phyloP scores from a whole-genome alignment of 1,284 basidiomycete species.

The Trichosporon ovoides region DNA sequence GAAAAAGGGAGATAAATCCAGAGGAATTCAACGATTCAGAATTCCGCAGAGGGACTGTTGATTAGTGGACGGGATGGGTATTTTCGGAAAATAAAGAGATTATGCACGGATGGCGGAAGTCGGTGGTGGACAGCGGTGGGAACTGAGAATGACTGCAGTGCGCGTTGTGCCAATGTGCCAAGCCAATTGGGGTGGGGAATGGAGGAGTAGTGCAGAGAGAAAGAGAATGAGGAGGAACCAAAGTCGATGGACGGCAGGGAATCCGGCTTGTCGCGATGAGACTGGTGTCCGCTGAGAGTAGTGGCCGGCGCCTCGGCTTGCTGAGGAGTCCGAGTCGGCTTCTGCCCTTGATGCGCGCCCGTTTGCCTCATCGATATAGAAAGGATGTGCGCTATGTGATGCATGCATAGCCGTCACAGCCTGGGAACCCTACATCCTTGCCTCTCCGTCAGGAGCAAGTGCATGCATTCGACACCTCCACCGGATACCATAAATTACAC shows the following conservation, averaged over 20 bases:
- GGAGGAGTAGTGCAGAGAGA: not conserved
- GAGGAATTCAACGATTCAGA: conserved; percentile 5
- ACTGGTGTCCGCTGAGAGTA: too few species aligned
- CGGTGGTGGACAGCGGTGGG: not conserved
- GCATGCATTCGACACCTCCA: too few species aligned
- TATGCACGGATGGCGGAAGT: not conserved
- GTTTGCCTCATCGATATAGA: too few species aligned
- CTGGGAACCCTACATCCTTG: too few species aligned
- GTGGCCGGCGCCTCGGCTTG: too few species aligned
- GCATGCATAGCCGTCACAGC: too few species aligned
- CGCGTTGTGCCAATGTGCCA: not conserved
- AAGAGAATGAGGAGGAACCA: not conserved
- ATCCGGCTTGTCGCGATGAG: not conserved
- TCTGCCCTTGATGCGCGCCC: too few species aligned
- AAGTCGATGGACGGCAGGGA: not conserved
- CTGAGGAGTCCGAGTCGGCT: too few species aligned
- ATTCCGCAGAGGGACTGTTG: not conserved
- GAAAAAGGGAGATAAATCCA: conserved; percentile 3
- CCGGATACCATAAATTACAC: too few species aligned
- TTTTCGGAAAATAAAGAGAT: conserved; percentile 1
- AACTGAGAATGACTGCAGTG: not conserved
- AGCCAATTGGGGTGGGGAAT: not conserved
- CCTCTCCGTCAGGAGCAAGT: too few species aligned
- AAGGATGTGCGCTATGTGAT: too few species aligned
- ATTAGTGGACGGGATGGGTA: not conserved